Evolutionary conservation across 768 basidiomycete genomes (phyloP).

Genomic region (Boletus speciosus): DNA sequence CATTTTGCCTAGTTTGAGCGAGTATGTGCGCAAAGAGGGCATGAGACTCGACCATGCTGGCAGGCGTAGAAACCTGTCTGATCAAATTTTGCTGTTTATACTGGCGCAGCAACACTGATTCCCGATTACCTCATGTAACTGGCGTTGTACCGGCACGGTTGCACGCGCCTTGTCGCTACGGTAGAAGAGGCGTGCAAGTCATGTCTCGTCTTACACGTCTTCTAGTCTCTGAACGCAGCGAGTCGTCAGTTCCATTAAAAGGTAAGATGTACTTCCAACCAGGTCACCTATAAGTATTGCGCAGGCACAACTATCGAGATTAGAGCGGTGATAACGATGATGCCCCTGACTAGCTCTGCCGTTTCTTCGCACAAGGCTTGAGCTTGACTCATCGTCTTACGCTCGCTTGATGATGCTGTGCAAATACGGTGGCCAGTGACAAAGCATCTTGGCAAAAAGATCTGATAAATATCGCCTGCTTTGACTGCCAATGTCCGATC

Average conservation of each 20-base stretch:
- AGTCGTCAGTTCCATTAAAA: not conserved
- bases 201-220: not conserved
- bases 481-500: too few species aligned
- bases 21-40: constrained; percentile 37
- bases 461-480: not conserved
- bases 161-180: not conserved
- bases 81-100: constrained; percentile 11
- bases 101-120: not conserved
- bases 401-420: not conserved
- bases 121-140: constrained; percentile 22
- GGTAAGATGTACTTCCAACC: not conserved
- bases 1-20: constrained; percentile 44
- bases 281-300: not conserved
- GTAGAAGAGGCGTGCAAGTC: not conserved
- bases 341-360: not conserved
- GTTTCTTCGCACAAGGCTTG: not conserved
- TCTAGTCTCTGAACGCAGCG: not conserved
- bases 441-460: not conserved
- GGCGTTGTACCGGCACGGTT: not conserved
- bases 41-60: constrained; percentile 24
- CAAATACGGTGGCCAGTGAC: not conserved
- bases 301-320: not conserved
- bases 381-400: not conserved
- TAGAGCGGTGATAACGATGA: not conserved
- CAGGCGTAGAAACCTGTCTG: not conserved